A percentile compares a stretch with the other conserved stretches of the same genome.
These are phyloP conservation scores for Thecaphora thlaspeos DNA, from an alignment of 1,284 basidiomycete species.

Conservation along the genomic window DNA sequence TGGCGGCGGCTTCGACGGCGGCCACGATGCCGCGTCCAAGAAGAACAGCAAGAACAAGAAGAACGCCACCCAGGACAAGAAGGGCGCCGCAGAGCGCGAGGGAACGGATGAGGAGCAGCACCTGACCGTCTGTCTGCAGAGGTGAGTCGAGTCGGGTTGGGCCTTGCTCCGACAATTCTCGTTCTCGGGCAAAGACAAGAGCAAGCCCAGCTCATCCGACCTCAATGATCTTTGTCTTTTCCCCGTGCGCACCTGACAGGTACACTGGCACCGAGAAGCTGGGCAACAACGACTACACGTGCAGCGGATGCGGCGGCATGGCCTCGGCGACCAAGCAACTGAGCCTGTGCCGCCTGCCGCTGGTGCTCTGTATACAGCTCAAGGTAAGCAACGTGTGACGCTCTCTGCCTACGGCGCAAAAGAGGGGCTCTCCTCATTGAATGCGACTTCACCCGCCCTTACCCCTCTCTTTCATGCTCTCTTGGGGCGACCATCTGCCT, in stretches of 20 bases:
- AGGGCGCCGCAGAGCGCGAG: slow-evolving; percentile 18
- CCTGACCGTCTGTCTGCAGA: slow-evolving; percentile 36
- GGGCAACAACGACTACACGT: slow-evolving; percentile 62
- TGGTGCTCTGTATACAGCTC: slow-evolving; percentile 90
- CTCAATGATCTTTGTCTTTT: no score
- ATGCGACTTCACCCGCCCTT: no score
- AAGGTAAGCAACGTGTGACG: slow-evolving; percentile 71
- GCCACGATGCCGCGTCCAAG: not conserved
- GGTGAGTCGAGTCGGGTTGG: slow-evolving; percentile 5
- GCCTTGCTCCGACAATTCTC: no score
- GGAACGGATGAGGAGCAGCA: slow-evolving; percentile 39
- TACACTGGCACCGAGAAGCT: slow-evolving; percentile 53
- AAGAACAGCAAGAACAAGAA: slow-evolving; percentile 53
- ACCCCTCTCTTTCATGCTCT: no score
- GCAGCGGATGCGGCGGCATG: slow-evolving; percentile 49
- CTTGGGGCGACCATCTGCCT: no score
- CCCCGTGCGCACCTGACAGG: not conserved
- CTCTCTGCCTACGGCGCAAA: slow-evolving; percentile 6
- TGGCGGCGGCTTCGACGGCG: slow-evolving; percentile 1
- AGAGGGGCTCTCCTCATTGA: no score
- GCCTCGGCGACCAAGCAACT: slow-evolving; percentile 67
- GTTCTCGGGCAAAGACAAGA: no score
- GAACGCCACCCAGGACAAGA: slow-evolving; percentile 4
- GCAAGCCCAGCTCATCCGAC: no score
- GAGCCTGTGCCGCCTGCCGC: slow-evolving; percentile 79